These are phyloP conservation scores for Coniella vitis DNA, from an alignment of 2,329 filamentous ascomycete species.

Conservation along the genomic window DNA sequence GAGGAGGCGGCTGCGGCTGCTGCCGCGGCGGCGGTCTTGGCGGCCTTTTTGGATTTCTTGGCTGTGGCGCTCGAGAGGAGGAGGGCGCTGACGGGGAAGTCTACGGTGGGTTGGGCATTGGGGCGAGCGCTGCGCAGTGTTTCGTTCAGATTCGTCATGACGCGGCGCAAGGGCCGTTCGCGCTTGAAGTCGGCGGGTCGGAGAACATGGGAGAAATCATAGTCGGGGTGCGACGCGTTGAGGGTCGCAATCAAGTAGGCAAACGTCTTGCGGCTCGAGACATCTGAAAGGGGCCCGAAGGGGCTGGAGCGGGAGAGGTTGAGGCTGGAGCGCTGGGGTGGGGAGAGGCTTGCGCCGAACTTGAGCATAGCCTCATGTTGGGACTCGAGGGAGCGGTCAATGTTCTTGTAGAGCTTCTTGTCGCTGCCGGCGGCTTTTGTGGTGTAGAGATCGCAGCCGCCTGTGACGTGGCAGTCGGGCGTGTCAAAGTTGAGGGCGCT, in stretches of 20 bases:
- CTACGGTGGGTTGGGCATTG: conserved; percentile 33
- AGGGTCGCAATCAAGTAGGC: conserved; percentile 94
- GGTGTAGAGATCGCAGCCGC: conserved; percentile 93
- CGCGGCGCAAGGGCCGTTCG: conserved; percentile 69
- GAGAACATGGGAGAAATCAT: conserved; percentile 91
- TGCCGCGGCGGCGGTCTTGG: conserved; percentile 29
- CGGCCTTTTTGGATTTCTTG: conserved; percentile 29
- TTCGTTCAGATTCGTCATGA: conserved; percentile 83
- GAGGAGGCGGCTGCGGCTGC: conserved; percentile 32
- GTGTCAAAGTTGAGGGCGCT: conserved; percentile 94
- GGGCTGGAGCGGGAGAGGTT: conserved; percentile 82
- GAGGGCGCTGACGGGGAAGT: conserved; percentile 37
- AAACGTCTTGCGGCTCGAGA: conserved; percentile 84
- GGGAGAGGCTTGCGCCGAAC: conserved; percentile 79
- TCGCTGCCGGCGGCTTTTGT: conserved; percentile 93
- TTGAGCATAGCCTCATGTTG: conserved; percentile 85
- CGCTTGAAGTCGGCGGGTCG: conserved; percentile 84
- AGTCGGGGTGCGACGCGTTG: conserved; percentile 92
- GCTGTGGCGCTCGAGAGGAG: conserved; percentile 23
- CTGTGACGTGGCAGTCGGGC: conserved; percentile 82
- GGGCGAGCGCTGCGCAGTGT: conserved; percentile 83
- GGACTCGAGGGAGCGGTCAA: conserved; percentile 83
- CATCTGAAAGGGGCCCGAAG: conserved; percentile 83
- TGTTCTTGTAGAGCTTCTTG: conserved; percentile 95
- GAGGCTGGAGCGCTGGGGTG: conserved; percentile 63